These are phyloP conservation scores for Tetracladium marchalianum DNA, from an alignment of 495 filamentous ascomycete genomes.

Conservation along the genomic window DNA sequence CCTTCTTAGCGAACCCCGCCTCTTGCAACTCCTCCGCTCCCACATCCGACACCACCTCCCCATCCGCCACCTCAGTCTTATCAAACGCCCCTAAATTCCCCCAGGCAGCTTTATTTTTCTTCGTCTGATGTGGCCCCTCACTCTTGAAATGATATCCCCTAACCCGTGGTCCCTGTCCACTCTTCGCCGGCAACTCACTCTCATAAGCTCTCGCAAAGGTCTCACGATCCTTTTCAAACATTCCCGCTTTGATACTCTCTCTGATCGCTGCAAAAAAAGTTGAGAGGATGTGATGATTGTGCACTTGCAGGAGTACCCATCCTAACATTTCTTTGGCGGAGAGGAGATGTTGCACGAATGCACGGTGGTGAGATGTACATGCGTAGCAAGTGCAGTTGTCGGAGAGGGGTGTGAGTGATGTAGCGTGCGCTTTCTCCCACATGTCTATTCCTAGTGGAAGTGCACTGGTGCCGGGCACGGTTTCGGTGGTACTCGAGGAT, in stretches of 20 bases:
- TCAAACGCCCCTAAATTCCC: constrained; percentile 35
- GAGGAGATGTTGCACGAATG: constrained; percentile 81
- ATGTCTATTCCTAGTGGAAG: constrained; percentile 65
- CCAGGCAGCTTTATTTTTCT: constrained; percentile 61
- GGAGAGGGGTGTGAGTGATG: constrained; percentile 46
- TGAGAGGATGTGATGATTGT: constrained; percentile 68
- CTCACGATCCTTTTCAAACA: constrained; percentile 49
- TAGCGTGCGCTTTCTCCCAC: constrained; percentile 49
- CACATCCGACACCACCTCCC: constrained; percentile 36
- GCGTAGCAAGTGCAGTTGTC: constrained; percentile 68
- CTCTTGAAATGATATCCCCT: constrained; percentile 79
- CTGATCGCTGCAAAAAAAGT: constrained; percentile 66
- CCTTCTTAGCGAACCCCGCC: constrained; percentile 51
- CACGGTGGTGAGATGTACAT: constrained; percentile 74
- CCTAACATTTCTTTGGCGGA: constrained; percentile 89
- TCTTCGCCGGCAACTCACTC: constrained; percentile 56
- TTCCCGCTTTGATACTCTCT: constrained; percentile 42
- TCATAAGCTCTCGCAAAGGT: constrained; percentile 56
- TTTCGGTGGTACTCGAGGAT: neutral
- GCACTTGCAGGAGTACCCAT: constrained; percentile 85
- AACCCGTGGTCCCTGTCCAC: constrained; percentile 68
- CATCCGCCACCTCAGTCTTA: constrained; percentile 25
- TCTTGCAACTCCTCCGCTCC: constrained; percentile 44
- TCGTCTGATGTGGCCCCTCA: constrained; percentile 49
- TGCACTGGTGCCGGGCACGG: neutral